Conservation (phyloP, 1,139 yeast genomes). For the Pneumocystis sp. region DNA sequence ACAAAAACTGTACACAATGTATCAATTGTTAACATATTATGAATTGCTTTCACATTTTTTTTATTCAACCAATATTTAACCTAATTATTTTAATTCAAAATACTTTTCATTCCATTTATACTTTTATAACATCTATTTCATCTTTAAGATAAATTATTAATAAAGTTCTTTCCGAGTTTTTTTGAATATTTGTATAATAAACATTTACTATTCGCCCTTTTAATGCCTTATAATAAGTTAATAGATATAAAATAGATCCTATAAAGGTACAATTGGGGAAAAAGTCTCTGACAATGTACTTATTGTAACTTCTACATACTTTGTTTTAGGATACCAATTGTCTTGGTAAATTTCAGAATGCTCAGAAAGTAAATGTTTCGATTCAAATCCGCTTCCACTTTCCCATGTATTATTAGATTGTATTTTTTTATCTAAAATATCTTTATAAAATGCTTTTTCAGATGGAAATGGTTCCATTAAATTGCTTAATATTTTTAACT, state of each 20-base stretch:
- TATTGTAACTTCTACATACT: background rate
- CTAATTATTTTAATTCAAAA: background rate
- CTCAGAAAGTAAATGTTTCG: background rate
- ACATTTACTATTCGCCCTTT: background rate
- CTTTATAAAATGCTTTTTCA: background rate
- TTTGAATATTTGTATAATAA: background rate
- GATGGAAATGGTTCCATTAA: background rate
- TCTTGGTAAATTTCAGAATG: background rate
- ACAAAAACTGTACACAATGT: background rate
- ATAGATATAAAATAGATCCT: background rate
- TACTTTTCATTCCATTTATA: background rate
- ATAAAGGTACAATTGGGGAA: background rate
- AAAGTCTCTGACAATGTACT: background rate
- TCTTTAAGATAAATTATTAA: background rate
- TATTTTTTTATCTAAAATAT: background rate
- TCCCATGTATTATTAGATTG: background rate
- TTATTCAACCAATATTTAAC: background rate
- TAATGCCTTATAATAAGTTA: background rate
- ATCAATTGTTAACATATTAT: background rate
- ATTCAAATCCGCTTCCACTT: background rate
- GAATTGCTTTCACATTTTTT: background rate
- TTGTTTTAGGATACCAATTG: background rate
- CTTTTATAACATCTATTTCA: background rate
- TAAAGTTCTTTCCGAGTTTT: background rate
- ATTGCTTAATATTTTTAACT: background rate